Evolutionary conservation across 108 stramenopile species (phyloP).

Genomic region (Discostella pseudostelligera): DNA sequence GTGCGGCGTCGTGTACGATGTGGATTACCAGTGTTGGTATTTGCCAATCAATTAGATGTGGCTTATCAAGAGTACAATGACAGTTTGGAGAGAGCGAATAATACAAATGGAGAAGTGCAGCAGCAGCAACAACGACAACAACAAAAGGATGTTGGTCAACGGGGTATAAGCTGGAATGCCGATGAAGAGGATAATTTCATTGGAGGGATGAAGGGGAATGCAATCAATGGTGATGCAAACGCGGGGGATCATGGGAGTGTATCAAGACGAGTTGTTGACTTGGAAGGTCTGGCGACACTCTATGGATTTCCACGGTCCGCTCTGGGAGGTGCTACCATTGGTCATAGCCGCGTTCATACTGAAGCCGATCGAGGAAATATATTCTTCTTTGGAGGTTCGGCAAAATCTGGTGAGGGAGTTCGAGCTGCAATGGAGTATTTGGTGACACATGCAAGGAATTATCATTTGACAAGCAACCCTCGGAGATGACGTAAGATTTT

Average conservation of each 20-base stretch:
- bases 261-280: conserved; percentile 28
- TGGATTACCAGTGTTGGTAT: conserved; percentile 45
- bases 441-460: conserved; percentile 23
- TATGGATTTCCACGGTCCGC: conserved; percentile 16
- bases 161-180: conserved; percentile 28
- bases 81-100: conserved; percentile 20
- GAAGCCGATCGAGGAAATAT: conserved; percentile 38
- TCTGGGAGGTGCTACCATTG: too few species aligned
- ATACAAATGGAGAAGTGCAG: too few species aligned
- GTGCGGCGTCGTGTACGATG: conserved; percentile 11
- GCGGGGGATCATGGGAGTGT: conserved; percentile 2
- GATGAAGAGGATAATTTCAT: conserved; percentile 43
- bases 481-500: too few species aligned
- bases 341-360: background rate
- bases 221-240: conserved; percentile 12
- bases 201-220: conserved; percentile 28
- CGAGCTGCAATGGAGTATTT: conserved; percentile 69
- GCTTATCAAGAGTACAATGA: conserved; percentile 35
- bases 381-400: conserved; percentile 71
- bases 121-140: background rate
- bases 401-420: conserved; percentile 75
- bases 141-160: background rate
- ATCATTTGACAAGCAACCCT: conserved; percentile 32
- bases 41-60: conserved; percentile 46
- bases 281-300: conserved; percentile 26